Base-by-base conservation (phyloP, 345 rosid genomes). In the Salix koriyanagi region DNA sequence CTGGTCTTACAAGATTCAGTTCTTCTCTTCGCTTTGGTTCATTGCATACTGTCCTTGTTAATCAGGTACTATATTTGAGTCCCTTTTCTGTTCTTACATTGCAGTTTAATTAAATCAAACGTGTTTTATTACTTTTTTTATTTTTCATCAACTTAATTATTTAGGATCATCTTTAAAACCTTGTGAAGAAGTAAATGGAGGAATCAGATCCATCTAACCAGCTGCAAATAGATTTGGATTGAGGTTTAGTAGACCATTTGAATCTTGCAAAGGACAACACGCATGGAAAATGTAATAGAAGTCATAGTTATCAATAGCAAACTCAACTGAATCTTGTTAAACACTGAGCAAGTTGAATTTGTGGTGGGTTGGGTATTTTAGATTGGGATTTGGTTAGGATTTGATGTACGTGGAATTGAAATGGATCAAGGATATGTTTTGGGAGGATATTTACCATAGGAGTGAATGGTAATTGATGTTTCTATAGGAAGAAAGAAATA, bases 31-130 rank as follows among this genome's bases (percentile, higher is more conserved):
- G 68, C 72, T 79, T 69, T 75, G 83, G 88, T 73, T 84, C 90
- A 67, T 50, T 72, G 77, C 86, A 85, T 67, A 77, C 86, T 58
- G 76, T 94, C 46, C 60, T 90, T 21, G 86, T 89, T 70, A 85
- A 87, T 76, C 87, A 86, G 95, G 98, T 94, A 84, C 48, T 41
- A 68, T 69, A 73, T 65, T 21, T 16, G 30, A 25, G 21, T 64
- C 58, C n/a, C 72, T 58, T 52, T 65, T 26, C 26, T 41, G 32
- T 13, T 71, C 23, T 76, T 6, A 28, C 39, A 41, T 28, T 54
- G 9, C 39, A 71, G 7, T 21, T 79, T 50, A 11, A 56, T 39
- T 30, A 19, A 28, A 16, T 44, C 9, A 2, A 74, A 1, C 14
- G 1, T 26, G 26, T 48, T 12, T 36, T 39, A 37, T 56, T 44